Evolutionary conservation across 2,329 filamentous ascomycete genomes (phyloP), one percentile per base, ranked within the genome.

Genomic region (Fusarium secorum): DNA sequence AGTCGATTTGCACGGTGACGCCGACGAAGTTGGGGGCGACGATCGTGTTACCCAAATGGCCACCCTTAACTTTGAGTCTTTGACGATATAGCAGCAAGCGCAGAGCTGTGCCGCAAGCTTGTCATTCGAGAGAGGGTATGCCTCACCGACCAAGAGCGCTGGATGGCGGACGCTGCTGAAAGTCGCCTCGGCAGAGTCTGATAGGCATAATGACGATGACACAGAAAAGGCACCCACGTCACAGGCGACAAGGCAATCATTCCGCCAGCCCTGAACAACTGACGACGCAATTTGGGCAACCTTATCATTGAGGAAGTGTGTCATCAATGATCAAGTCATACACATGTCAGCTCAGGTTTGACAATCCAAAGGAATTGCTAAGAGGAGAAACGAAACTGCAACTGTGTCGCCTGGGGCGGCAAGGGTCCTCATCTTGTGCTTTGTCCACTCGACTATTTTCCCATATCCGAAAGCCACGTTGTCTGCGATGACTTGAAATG

Each of bases 51-150:
- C 39, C 30, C 30, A 39, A 42, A 39, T 45, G 45, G 30, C 22
- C 28, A 32, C 36, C 35, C 38, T 59, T 26, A 41, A 49, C 24
- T 69, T 33, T 58, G 26, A n/a, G 48, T 38, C 48, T 38, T 52
- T 22, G 35, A 66, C 68, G 60, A 45, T 35, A 44, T 53, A 53
- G 24, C 24, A 64, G 41, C 26, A 56, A 55, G 42, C 26, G 42
- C 30, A 48, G 52, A 58, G 46, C 68, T 70, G 68, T 65, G 64
- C 68, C 68, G 68, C 46, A 58, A 46, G 52, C 55, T 60, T 60
- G 48, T 38, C 35, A 45, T 65, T 62, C 36, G 56, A 28, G 52
- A 56, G 60, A 55, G 33, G 41, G 32, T 42, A 41, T 44, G 35
- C 63, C 36, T 63, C 44, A 49, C 56, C 60, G 41, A 61, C 28